Conservation (phyloP, 345 rosid genomes). For the Turritis glabra region DNA sequence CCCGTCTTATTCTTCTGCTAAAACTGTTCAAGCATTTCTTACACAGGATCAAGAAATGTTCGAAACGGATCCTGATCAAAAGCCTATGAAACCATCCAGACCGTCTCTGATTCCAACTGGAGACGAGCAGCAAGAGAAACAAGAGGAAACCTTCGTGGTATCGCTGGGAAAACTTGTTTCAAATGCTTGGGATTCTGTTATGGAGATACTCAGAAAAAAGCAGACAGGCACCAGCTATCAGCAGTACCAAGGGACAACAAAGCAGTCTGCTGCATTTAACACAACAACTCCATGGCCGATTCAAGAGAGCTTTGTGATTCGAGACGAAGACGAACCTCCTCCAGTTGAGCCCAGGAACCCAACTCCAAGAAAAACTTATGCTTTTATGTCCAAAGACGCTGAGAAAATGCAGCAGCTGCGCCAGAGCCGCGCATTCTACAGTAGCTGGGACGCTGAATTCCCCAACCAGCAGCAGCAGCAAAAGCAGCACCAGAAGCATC, state of each 20-base stretch:
- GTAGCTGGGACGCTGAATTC: constrained; percentile 63
- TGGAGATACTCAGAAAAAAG: constrained; percentile 46
- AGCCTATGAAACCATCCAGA: constrained; percentile 67
- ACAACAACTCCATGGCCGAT: constrained; percentile 69
- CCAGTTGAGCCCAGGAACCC: constrained; percentile 76
- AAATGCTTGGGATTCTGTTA: constrained; percentile 52
- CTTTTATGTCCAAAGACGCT: constrained; percentile 93
- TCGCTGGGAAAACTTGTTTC: constrained; percentile 62
- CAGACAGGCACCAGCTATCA: constrained; percentile 49
- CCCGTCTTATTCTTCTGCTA: not conserved
- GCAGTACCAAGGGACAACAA: constrained; percentile 42
- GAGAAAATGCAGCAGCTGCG: constrained; percentile 90
- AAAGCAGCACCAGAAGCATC: constrained; percentile 50
- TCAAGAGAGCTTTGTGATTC: constrained; percentile 91
- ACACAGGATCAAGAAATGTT: constrained; percentile 55
- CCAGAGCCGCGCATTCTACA: constrained; percentile 75
- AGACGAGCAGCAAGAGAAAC: constrained; percentile 67
- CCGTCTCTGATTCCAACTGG: constrained; percentile 85
- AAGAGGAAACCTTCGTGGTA: constrained; percentile 72
- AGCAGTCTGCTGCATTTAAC: constrained; percentile 30
- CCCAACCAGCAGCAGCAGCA: constrained; percentile 58
- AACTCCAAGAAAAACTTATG: constrained; percentile 81
- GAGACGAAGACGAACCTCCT: constrained; percentile 81
- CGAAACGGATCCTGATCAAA: constrained; percentile 45
- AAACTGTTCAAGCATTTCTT: not conserved